Evolutionary conservation across 345 rosid species (phyloP).

Genomic region (Gossypium raimondii): DNA sequence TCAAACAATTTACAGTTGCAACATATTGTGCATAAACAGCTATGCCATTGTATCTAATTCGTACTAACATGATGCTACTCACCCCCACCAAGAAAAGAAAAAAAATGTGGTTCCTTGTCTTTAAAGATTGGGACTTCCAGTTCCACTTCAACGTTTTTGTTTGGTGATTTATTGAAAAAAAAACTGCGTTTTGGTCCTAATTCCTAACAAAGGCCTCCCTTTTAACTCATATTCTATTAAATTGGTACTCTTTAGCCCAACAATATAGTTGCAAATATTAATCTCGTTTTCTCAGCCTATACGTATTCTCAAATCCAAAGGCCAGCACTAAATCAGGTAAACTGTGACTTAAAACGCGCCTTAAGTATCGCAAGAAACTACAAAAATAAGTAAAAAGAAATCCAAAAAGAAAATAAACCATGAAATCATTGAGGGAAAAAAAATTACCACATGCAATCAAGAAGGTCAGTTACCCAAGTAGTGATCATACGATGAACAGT

Average conservation of each 20-base stretch:
- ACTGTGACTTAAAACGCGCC: background rate
- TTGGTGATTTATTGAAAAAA: background rate
- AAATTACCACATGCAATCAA: conserved; percentile 56
- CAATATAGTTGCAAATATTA: no score
- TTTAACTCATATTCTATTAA: background rate
- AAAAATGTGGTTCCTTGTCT: no score
- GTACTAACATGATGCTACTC: no score
- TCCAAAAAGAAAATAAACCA: background rate
- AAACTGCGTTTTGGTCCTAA: background rate
- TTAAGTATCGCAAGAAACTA: background rate
- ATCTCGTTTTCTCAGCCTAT: background rate
- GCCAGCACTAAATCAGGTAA: background rate
- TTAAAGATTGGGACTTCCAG: background rate
- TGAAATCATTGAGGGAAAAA: background rate
- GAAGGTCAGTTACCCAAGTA: conserved; percentile 50
- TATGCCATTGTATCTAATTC: no score
- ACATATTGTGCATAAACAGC: no score
- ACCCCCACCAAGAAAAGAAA: no score
- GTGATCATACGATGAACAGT: conserved; percentile 25
- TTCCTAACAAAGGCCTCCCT: background rate
- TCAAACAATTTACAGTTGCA: background rate
- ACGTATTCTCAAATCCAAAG: no score
- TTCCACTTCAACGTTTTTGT: background rate
- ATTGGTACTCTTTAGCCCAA: background rate
- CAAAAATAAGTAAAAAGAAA: background rate